Evolutionary conservation across 2,329 filamentous ascomycete genomes (phyloP).

Genomic region (Calonectria pauciramosa): DNA sequence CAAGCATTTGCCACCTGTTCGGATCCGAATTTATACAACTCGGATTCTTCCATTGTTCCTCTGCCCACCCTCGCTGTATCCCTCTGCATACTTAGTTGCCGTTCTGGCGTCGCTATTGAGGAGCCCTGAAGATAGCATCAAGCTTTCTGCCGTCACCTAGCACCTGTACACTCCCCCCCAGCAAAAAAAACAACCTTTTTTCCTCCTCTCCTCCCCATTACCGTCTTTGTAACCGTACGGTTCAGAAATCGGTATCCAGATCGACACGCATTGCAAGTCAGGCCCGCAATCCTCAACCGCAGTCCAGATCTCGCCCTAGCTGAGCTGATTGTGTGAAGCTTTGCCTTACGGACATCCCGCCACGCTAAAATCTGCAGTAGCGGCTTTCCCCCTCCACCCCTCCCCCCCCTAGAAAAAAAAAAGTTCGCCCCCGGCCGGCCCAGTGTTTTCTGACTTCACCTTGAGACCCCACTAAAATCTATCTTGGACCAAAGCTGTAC

Average conservation of each 20-base stretch:
- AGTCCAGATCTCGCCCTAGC: constrained; percentile 21
- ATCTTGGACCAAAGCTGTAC: constrained; percentile 35
- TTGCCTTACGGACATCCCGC: constrained; percentile 49
- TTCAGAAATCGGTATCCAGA: constrained; percentile 10
- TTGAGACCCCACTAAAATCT: constrained; percentile 29
- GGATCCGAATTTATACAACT: constrained; percentile 38
- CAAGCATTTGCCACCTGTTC: constrained; percentile 39
- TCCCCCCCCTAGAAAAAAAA: constrained; percentile 27
- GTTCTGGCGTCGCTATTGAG: constrained; percentile 48
- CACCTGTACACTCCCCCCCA: background rate
- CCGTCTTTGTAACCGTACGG: constrained; percentile 18
- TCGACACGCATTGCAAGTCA: constrained; percentile 19
- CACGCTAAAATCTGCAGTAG: constrained; percentile 47
- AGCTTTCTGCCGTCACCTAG: constrained; percentile 41
- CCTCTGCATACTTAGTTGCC: constrained; percentile 26
- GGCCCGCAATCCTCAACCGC: constrained; percentile 7
- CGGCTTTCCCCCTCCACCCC: constrained; percentile 31
- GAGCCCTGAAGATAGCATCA: constrained; percentile 40
- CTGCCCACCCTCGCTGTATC: background rate
- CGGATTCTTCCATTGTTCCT: constrained; percentile 31
- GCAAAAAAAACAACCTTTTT: constrained; percentile 12
- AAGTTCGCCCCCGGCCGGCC: constrained; percentile 34
- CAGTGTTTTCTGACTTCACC: constrained; percentile 30
- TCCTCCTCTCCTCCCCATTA: background rate
- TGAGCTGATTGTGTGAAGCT: constrained; percentile 34